Conservation (phyloP, 768 basidiomycete genomes). For the Panaeolus papilionaceus region DNA sequence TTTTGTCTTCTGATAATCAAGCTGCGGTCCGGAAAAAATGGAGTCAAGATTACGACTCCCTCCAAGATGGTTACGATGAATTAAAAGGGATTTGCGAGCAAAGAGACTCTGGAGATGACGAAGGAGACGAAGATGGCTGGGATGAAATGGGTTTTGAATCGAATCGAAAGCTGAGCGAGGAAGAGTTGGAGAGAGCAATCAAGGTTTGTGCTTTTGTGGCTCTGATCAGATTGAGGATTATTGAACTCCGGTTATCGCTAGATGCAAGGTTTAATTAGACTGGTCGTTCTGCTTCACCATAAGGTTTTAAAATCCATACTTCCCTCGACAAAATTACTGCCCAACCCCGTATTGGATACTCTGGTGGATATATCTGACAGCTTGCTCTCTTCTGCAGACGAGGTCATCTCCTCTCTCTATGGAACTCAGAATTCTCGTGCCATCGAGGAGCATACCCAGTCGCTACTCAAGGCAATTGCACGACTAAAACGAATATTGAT, state of each 20-base stretch:
- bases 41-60: slow-evolving; percentile 55
- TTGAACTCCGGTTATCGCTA: slow-evolving; percentile 33
- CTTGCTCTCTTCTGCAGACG: slow-evolving; percentile 64
- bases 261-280: slow-evolving; percentile 66
- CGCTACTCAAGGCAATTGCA: slow-evolving; percentile 44
- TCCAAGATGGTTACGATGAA: slow-evolving; percentile 69
- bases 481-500: slow-evolving; percentile 40
- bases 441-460: slow-evolving; percentile 45
- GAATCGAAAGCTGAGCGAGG: slow-evolving; percentile 46
- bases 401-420: slow-evolving; percentile 71
- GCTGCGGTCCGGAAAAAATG: slow-evolving; percentile 62
- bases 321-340: slow-evolving; percentile 29
- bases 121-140: slow-evolving; percentile 63
- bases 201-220: slow-evolving; percentile 46
- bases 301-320: slow-evolving; percentile 61
- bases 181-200: slow-evolving; percentile 63
- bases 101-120: slow-evolving; percentile 37
- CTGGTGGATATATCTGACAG: slow-evolving; percentile 56
- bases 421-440: slow-evolving; percentile 58
- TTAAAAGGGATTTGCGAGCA: slow-evolving; percentile 58
- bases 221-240: background rate
- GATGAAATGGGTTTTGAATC: slow-evolving; percentile 65
- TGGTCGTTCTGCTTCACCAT: slow-evolving; percentile 68
- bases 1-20: slow-evolving; percentile 61
- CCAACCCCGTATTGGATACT: slow-evolving; percentile 49